Evolutionary conservation across 1,139 yeast species (phyloP).

Genomic region (Zygosaccharomyces sapae): DNA sequence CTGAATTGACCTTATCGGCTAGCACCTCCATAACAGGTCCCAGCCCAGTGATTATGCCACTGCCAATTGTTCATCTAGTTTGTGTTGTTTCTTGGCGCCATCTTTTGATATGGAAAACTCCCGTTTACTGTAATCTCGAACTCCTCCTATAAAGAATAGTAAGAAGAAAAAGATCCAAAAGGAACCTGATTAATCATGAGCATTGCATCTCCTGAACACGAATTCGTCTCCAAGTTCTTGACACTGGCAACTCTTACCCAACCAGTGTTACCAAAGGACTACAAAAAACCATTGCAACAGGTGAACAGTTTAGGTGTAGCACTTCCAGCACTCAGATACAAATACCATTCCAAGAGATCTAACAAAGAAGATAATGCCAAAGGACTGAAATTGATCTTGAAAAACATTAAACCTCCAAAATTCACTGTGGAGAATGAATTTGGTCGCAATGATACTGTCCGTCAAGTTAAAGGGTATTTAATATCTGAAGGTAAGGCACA

Average conservation of each 20-base stretch:
- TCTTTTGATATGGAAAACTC: not conserved
- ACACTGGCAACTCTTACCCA: slow-evolving; percentile 33
- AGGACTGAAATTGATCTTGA: slow-evolving; percentile 35
- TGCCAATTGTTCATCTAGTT: not conserved
- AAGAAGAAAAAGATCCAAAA: not conserved
- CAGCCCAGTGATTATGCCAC: not conserved
- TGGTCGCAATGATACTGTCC: slow-evolving; percentile 36
- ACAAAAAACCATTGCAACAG: slow-evolving; percentile 31
- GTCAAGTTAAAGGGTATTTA: slow-evolving; percentile 40
- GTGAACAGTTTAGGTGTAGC: slow-evolving; percentile 34
- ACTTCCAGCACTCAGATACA: slow-evolving; percentile 37
- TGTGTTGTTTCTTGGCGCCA: slow-evolving; percentile 7
- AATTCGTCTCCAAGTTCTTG: slow-evolving; percentile 32
- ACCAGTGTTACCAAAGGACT: slow-evolving; percentile 27
- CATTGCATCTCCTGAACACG: slow-evolving; percentile 24
- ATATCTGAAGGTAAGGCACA: slow-evolving; percentile 29
- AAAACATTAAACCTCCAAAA: slow-evolving; percentile 47
- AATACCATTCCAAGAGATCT: slow-evolving; percentile 25
- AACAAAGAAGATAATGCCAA: slow-evolving; percentile 8
- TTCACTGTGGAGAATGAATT: slow-evolving; percentile 36
- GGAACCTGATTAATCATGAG: not conserved
- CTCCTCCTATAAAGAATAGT: not conserved
- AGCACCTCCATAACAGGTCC: slow-evolving; percentile 4
- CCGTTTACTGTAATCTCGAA: not conserved
- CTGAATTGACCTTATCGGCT: slow-evolving; percentile 10